Base-by-base conservation (phyloP, 2,329 filamentous ascomycete genomes). In the Phaeosphaeria sp. region DNA sequence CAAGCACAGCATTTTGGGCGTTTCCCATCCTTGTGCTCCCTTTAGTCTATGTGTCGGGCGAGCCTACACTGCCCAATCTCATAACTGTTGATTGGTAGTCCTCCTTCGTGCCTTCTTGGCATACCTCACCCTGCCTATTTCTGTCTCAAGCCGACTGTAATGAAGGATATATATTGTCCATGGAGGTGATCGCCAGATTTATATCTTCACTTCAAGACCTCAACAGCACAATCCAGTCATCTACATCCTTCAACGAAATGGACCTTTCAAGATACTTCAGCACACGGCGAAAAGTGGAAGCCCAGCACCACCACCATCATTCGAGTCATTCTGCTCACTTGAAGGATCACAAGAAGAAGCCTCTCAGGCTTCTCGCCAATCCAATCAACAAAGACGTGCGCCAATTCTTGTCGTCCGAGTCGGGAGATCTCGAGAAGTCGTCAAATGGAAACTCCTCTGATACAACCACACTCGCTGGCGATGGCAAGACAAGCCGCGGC, bases 311-410 rank as follows among this genome's bases (percentile, higher is more conserved):
- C 15, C 43, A 39, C 36, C 36, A 39, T 6, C 36, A 39, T 7
- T 39, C 36, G 36, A 39, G 36, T 39, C 36, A 27, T 18, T 50
- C 41, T 44, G 33, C 52, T 18, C 55, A 42, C 6, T 42, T 2
- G 39, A 52, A 39, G 7, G 3, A 44, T 21, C 21, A 20, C 36
- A 13, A 17, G 1, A 52, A 59, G n/a, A 59, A 49, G n/a, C 61
- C 54, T 42, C 61, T 69, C 10, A 58, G 62, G 13, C 50, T 68
- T 6, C 27, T 69, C 9, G 64, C 64, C 13, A 63, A 58, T 10
- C 65, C 67, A 1, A 62, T 69, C 49, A 69, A 68, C 44, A 54
- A 67, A 52, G 58, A 67, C 56, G 59, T 62, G 13, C 62, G 59
- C 2, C 55, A 68, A 39, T 52, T 57, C 1, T 25, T 68, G 9